Evolutionary conservation across 768 basidiomycete genomes (phyloP), one percentile per base, ranked within the genome.

Genomic region (Xerocomellus dryophilus): DNA sequence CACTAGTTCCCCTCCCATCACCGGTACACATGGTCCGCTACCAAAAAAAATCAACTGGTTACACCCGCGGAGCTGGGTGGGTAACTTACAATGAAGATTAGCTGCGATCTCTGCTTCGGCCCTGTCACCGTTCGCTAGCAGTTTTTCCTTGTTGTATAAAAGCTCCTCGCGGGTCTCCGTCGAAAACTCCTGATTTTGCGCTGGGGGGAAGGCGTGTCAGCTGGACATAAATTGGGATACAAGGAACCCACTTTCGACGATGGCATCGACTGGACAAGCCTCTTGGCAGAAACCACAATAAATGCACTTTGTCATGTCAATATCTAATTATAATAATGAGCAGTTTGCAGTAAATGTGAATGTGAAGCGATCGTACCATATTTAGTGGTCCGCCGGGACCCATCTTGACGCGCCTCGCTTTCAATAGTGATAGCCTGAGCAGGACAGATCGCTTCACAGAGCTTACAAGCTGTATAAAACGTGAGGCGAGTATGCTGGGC

Each of bases 201-300:
- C 93, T 97, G 66, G 11, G 14, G 47, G n/a, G 46, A 18, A 51
- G 11, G 21, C 25, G 7, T 17, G 43, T 61, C 45, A 40, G 41
- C 38, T 7, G 42, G 31, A 34, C 23, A 55, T 51, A 25, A 50
- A 49, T 41, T n/a, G 52, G 32, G 42, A 57, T 44, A 62, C 50
- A 47, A 43, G 23, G 47, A 39, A 76, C 92, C 60, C 68, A 96
- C 95, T 96, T 78, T 98, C 97, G 50, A 99, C 97, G 64, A 99
- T 98, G 55, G 97, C 97, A 74, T 98, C 97, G 53, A 98, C 97
- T 2, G 97, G 97, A 71, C 97, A 99, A 29, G 97, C 97, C 75
- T 98, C 97, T 74, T 98, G 96, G 73, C 97, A 98, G 80, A 98
- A 98, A 50, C 97, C 97, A 73, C 97, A 99, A 78, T 99, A 99